Evolutionary conservation across 176 grass and related monocot genomes (phyloP), one percentile per base, ranked within the genome.

Genomic region (Oryza rufipogon): DNA sequence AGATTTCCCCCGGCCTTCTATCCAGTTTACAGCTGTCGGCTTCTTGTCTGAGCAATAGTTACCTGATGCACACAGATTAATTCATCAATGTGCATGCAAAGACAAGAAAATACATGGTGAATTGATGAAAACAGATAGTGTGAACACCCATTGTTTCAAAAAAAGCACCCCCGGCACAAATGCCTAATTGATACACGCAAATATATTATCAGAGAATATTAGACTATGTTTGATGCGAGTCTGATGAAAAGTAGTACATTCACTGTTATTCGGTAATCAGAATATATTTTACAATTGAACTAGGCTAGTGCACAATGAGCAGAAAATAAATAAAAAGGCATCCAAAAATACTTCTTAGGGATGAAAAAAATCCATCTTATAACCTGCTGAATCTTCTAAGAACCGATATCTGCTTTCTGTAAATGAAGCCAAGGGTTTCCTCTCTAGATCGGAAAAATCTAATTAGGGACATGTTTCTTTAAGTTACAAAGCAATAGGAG

Each of bases 21-120:
- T 94, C 91, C 94, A 94, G 80, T 94, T 97, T 78, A 97, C 77
- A 80, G 91, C 91, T 33, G 94, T 47, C 26, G 94, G 30, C 71
- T 97, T 97, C 77, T 94, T 97, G 77, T 94, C 94, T 14, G 94
- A 88, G 79, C 89, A 92, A 30, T 90, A 97, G 69, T 97, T 94
- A 71, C 91, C 94, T 97, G 85, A 26, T 51, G 39, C 63, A 41
- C 14, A n/a, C 19, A 22, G 52, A 26, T 13, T 65, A 66, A 58
- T 25, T 22, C 11, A 66, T 76, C 47, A 91, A 15, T n/a, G 16
- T 22, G 22, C 28, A 58, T 52, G 20, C 13, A 4, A 67, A 48
- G 42, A 77, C 79, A 61, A 23, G 23, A 22, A 28, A 39, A 23
- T 14, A 63, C 11, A 74, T 25, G 20, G 7, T 79, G 61, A 90